These are phyloP conservation scores for Ogataea pignaliae DNA, from an alignment of 805 yeast species.

Conservation along the genomic window DNA sequence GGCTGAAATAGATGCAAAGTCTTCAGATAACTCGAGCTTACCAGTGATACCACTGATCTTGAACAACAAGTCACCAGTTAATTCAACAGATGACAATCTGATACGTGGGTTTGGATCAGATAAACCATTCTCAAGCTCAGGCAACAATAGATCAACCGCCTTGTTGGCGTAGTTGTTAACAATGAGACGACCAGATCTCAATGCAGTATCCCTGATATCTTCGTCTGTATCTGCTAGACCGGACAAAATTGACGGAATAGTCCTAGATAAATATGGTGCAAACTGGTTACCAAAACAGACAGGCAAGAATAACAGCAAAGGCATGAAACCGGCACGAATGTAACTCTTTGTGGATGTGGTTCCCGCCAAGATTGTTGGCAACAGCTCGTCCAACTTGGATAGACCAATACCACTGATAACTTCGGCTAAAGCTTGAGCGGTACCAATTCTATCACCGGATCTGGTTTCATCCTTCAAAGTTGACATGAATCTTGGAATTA, in stretches of 20 bases:
- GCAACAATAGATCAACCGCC: slow-evolving; percentile 89
- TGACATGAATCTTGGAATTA: slow-evolving; percentile 73
- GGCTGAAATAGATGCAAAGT: slow-evolving; percentile 38
- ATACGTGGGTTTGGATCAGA: slow-evolving; percentile 80
- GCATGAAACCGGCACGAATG: slow-evolving; percentile 90
- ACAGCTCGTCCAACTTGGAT: slow-evolving; percentile 77
- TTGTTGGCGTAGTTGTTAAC: slow-evolving; percentile 87
- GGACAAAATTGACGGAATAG: slow-evolving; percentile 86
- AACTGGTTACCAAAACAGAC: slow-evolving; percentile 91
- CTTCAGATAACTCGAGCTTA: slow-evolving; percentile 63
- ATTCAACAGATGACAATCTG: slow-evolving; percentile 88
- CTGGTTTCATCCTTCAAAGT: slow-evolving; percentile 73
- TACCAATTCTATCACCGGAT: slow-evolving; percentile 91
- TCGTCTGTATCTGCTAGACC: slow-evolving; percentile 92
- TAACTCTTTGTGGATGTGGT: slow-evolving; percentile 64
- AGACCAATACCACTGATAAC: slow-evolving; percentile 90
- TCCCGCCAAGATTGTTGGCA: slow-evolving; percentile 73
- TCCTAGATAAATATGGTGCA: slow-evolving; percentile 78
- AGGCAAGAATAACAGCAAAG: slow-evolving; percentile 82
- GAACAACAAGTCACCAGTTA: slow-evolving; percentile 90
- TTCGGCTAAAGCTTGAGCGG: slow-evolving; percentile 95
- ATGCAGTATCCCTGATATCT: slow-evolving; percentile 79
- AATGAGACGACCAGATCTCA: slow-evolving; percentile 88
- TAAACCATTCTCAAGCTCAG: slow-evolving; percentile 89
- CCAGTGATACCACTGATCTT: slow-evolving; percentile 90